A percentile compares a stretch with the other conserved stretches of the same genome.
Evolutionary conservation across 2,329 filamentous ascomycete genomes (phyloP).

Genomic region (Exophiala calicioides): DNA sequence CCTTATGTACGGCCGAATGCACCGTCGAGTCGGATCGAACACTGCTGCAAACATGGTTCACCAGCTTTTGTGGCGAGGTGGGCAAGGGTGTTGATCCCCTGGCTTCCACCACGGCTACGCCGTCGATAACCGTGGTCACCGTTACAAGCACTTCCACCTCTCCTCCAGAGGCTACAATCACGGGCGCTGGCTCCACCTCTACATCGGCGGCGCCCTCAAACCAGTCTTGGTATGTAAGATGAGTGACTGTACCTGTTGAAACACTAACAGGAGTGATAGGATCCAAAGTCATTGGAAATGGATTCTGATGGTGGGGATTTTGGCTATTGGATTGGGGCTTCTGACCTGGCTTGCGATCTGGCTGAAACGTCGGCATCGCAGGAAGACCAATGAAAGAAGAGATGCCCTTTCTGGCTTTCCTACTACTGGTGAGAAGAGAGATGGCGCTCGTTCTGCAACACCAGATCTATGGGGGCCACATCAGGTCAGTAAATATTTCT

Average conservation of each 20-base stretch:
- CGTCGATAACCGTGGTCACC: constrained; percentile 26
- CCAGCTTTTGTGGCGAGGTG: constrained; percentile 60
- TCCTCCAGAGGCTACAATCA: constrained; percentile 31
- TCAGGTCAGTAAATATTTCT: constrained; percentile 27
- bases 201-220: constrained; percentile 8
- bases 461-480: constrained; percentile 40
- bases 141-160: constrained; percentile 28
- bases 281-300: constrained; percentile 71
- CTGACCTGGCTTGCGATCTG: constrained; percentile 69
- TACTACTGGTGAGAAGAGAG: constrained; percentile 35
- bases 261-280: constrained; percentile 50
- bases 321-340: constrained; percentile 67
- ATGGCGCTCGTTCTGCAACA: constrained; percentile 30
- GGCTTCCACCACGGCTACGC: constrained; percentile 34
- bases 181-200: constrained; percentile 15
- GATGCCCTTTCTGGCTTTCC: constrained; percentile 30
- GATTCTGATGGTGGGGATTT: constrained; percentile 77
- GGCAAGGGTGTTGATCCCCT: constrained; percentile 40
- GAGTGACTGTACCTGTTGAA: neutral
- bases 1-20: constrained; percentile 65
- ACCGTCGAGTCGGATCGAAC: constrained; percentile 52
- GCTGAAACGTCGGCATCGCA: constrained; percentile 72
- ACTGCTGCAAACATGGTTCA: constrained; percentile 70
- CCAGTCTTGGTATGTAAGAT: constrained; percentile 26
- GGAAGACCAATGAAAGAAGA: constrained; percentile 60